Evolutionary conservation across 192 early-diverging fungal species (phyloP).

Genomic region (Endogone sp.): DNA sequence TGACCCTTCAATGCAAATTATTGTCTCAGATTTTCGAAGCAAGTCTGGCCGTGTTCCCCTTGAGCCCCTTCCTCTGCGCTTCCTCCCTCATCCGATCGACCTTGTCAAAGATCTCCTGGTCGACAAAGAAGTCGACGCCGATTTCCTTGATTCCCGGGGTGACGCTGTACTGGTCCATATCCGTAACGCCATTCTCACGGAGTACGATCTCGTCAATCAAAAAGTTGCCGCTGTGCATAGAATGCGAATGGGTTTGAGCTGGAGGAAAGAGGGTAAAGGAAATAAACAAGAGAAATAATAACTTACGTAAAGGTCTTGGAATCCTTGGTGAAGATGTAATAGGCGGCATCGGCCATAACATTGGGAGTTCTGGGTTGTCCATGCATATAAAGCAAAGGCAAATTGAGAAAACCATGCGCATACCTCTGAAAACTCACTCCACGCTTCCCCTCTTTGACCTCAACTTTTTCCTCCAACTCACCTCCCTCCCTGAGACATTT

Average conservation of each 20-base stretch:
- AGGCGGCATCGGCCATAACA: conserved; percentile 76
- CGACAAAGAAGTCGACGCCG: conserved; percentile 60
- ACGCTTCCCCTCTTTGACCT: background rate
- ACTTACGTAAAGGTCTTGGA: conserved; percentile 38
- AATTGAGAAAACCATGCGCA: too few species aligned
- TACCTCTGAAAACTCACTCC: background rate
- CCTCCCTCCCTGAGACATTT: conserved; percentile 2
- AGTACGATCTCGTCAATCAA: conserved; percentile 78
- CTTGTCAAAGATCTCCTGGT: conserved; percentile 36
- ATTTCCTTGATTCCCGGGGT: conserved; percentile 57
- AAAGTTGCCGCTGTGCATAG: conserved; percentile 56
- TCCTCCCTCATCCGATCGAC: conserved; percentile 31
- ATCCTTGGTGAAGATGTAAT: conserved; percentile 56
- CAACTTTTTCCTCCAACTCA: background rate
- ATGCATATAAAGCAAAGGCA: background rate
- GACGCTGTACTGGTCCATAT: conserved; percentile 67
- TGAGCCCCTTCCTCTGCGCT: background rate
- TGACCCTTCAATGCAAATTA: too few species aligned
- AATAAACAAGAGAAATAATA: background rate
- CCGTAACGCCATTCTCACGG: conserved; percentile 61
- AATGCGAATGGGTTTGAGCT: background rate
- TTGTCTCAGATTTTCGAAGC: too few species aligned
- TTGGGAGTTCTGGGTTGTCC: conserved; percentile 32
- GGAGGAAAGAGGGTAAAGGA: background rate
- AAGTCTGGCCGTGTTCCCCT: background rate